Evolutionary conservation across 768 basidiomycete genomes (phyloP).

Genomic region (Panellus pusillus): DNA sequence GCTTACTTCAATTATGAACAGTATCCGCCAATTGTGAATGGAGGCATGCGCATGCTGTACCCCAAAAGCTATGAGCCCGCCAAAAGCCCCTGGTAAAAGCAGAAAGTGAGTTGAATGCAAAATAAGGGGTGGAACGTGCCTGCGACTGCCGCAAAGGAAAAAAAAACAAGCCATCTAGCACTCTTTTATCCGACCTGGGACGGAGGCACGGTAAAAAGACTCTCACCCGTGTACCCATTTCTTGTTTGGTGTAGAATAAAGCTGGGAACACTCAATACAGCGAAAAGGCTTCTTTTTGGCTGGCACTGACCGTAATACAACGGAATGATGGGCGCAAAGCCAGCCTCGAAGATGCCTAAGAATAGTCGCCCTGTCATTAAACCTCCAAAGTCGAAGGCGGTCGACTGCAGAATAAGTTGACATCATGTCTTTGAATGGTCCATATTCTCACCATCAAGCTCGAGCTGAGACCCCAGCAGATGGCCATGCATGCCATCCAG

Average conservation of each 20-base stretch:
- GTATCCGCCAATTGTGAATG: slow-evolving; percentile 55
- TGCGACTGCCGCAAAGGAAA: slow-evolving; percentile 80
- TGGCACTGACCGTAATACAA: slow-evolving; percentile 67
- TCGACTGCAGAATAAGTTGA: slow-evolving; percentile 41
- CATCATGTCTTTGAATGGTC: neutral
- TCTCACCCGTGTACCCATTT: slow-evolving; percentile 68
- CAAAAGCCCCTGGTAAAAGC: slow-evolving; percentile 50
- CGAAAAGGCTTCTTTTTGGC: neutral
- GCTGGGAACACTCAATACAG: slow-evolving; percentile 38
- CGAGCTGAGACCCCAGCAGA: slow-evolving; percentile 78
- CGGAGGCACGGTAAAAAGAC: neutral
- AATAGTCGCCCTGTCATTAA: slow-evolving; percentile 58
- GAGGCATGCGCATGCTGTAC: slow-evolving; percentile 57
- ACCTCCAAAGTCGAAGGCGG: slow-evolving; percentile 59
- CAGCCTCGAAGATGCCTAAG: slow-evolving; percentile 77
- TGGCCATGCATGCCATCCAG: slow-evolving; percentile 64
- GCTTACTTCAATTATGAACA: slow-evolving; percentile 72
- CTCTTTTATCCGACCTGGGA: neutral
- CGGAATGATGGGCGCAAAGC: slow-evolving; percentile 75
- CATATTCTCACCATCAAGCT: slow-evolving; percentile 57
- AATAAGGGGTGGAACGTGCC: slow-evolving; percentile 32
- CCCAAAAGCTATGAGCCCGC: slow-evolving; percentile 84
- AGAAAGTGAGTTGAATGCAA: neutral
- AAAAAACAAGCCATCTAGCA: slow-evolving; percentile 67
- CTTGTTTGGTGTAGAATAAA: slow-evolving; percentile 73